phyloP scores from a whole-genome alignment of 2,329 filamentous ascomycete species.

The Cladosporium sp. region DNA sequence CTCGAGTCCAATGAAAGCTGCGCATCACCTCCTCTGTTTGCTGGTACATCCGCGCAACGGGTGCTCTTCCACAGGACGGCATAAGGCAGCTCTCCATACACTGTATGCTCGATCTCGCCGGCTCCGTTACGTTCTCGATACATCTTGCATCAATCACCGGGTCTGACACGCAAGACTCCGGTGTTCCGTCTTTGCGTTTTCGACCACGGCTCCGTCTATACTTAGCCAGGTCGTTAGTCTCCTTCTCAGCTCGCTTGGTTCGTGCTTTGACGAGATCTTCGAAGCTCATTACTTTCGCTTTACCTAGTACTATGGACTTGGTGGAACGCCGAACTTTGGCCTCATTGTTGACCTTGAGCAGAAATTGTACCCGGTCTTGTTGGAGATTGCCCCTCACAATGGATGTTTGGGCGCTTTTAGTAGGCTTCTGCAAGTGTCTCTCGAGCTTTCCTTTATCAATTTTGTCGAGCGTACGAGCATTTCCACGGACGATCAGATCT shows the following conservation, averaged over 20 bases:
- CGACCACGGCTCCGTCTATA: neutral
- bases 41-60: no score
- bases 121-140: no score
- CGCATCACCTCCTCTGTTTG: no score
- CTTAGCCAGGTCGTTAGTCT: constrained; percentile 10
- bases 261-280: constrained; percentile 20
- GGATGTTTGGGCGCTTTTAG: neutral
- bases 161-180: no score
- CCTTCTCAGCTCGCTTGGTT: constrained; percentile 20
- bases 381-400: neutral
- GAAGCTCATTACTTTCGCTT: constrained; percentile 22
- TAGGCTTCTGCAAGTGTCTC: constrained; percentile 22
- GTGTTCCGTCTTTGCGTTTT: neutral
- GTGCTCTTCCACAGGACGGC: no score
- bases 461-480: constrained; percentile 20
- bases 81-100: no score
- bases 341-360: constrained; percentile 25
- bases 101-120: no score
- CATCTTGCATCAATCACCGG: no score
- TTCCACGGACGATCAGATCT: constrained; percentile 20
- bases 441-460: constrained; percentile 19
- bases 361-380: constrained; percentile 11
- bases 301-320: constrained; percentile 20
- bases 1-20: no score
- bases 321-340: constrained; percentile 21